Evolutionary conservation across 1,284 basidiomycete genomes (phyloP).

Genomic region (Austroboletus novae-zelandiae): DNA sequence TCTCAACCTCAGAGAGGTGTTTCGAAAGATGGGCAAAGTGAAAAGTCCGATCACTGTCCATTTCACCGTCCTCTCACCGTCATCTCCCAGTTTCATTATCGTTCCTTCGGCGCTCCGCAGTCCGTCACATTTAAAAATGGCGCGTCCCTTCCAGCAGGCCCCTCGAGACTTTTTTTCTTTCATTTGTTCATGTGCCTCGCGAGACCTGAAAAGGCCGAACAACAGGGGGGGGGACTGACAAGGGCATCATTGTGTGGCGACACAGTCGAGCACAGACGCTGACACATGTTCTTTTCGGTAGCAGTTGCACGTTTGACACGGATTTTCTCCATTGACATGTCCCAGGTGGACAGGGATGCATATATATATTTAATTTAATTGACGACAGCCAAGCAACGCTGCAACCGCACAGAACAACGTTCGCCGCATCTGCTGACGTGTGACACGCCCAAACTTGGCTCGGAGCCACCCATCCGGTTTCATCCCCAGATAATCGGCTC

Average conservation of each 20-base stretch:
- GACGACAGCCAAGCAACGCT: conserved; percentile 1
- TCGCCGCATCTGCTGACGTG: conserved; percentile 17
- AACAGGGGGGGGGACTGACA: conserved; percentile 11
- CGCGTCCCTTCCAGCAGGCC: conserved; percentile 6
- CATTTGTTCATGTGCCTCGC: background rate
- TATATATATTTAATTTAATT: background rate
- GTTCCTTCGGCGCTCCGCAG: conserved; percentile 10
- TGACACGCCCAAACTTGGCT: conserved; percentile 14
- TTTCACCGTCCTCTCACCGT: conserved; percentile 9
- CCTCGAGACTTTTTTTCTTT: conserved; percentile 5
- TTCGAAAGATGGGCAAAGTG: conserved; percentile 13
- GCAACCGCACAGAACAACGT: background rate
- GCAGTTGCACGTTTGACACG: background rate
- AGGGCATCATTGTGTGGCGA: conserved; percentile 7
- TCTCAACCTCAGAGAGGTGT: conserved; percentile 19
- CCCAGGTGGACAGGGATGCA: conserved; percentile 5
- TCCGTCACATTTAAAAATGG: conserved; percentile 4
- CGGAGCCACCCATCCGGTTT: background rate
- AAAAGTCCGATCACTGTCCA: conserved; percentile 21
- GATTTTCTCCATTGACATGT: conserved; percentile 6
- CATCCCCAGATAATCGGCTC: conserved; percentile 13
- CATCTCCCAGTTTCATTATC: conserved; percentile 21
- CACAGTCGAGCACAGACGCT: background rate
- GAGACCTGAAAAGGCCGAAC: conserved; percentile 10
- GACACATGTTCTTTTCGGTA: conserved; percentile 6